A percentile compares a stretch with the other conserved stretches of the same genome.
Evolutionary conservation across 805 yeast species (phyloP).

Genomic region (Metschnikowia reukaufii): DNA sequence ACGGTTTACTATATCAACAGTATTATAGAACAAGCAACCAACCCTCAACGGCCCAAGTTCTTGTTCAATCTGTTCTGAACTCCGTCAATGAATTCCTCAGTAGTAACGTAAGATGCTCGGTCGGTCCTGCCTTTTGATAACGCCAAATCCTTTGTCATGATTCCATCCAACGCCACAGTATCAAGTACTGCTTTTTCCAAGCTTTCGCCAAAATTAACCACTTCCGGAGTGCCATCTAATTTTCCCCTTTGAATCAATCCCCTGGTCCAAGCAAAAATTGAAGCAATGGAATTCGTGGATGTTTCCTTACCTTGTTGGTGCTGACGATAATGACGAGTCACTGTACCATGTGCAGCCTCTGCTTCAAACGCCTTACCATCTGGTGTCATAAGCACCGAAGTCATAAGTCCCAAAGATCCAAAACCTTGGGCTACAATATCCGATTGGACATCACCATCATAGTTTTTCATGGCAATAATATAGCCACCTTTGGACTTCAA

Average conservation of each 20-base stretch:
- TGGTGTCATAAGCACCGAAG: slow-evolving; percentile 78
- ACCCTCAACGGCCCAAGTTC: slow-evolving; percentile 13
- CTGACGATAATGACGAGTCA: slow-evolving; percentile 82
- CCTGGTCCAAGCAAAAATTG: slow-evolving; percentile 85
- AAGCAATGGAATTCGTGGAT: slow-evolving; percentile 81
- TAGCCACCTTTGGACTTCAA: slow-evolving; percentile 81
- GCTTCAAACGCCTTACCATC: slow-evolving; percentile 85
- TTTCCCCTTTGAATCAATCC: slow-evolving; percentile 81
- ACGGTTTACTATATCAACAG: no score
- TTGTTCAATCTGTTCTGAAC: slow-evolving; percentile 59
- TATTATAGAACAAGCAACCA: no score
- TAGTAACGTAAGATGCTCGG: slow-evolving; percentile 65
- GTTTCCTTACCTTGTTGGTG: slow-evolving; percentile 81
- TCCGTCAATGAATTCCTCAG: slow-evolving; percentile 75
- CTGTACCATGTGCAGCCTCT: slow-evolving; percentile 88
- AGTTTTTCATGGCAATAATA: slow-evolving; percentile 77
- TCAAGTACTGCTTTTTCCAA: slow-evolving; percentile 69
- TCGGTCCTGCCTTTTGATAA: slow-evolving; percentile 64
- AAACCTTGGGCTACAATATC: slow-evolving; percentile 88
- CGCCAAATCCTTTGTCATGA: slow-evolving; percentile 83
- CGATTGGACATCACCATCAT: slow-evolving; percentile 84
- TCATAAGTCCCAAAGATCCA: slow-evolving; percentile 82
- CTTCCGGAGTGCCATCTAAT: slow-evolving; percentile 69
- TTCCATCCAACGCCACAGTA: slow-evolving; percentile 70
- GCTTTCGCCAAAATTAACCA: slow-evolving; percentile 61